Percentiles rank a stretch among this genome's conserved stretches.
These are phyloP conservation scores for Alloascoidea hylecoeti DNA, from an alignment of 805 yeast species.

Conservation along the genomic window DNA sequence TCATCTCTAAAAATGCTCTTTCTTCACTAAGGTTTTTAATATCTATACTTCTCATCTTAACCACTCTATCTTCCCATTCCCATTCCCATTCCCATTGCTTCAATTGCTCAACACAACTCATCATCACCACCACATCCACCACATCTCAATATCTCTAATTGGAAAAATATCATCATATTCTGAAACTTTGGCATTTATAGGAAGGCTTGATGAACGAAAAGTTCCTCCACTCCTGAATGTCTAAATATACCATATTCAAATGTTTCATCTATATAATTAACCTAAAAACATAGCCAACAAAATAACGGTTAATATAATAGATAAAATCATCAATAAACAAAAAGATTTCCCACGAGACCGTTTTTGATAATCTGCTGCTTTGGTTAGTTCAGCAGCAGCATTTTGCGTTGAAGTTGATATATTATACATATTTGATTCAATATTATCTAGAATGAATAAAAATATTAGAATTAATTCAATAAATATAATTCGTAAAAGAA, in stretches of 20 bases:
- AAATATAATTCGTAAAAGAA: too few species aligned
- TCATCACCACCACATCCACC: constrained; percentile 83
- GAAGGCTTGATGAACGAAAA: constrained; percentile 21
- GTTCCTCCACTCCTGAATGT: constrained; percentile 46
- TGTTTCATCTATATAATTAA: constrained; percentile 43
- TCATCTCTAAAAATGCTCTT: constrained; percentile 77
- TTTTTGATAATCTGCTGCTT: constrained; percentile 70
- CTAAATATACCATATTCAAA: constrained; percentile 76
- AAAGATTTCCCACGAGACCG: constrained; percentile 56
- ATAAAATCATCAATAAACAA: constrained; percentile 53
- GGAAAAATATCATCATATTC: constrained; percentile 57
- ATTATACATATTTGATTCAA: constrained; percentile 71
- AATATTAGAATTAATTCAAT: not conserved
- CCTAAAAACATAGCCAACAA: constrained; percentile 10
- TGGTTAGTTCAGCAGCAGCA: constrained; percentile 58
- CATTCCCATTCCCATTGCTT: constrained; percentile 72
- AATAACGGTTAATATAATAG: constrained; percentile 35
- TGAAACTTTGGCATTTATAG: constrained; percentile 5
- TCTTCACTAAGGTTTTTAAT: constrained; percentile 61
- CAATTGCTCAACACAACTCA: constrained; percentile 63
- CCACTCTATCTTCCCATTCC: constrained; percentile 91
- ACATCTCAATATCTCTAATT: constrained; percentile 70
- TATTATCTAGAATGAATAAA: constrained; percentile 49
- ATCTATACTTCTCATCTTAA: constrained; percentile 65
- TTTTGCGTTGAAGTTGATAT: constrained; percentile 48